Evolutionary conservation across 2,329 filamentous ascomycete genomes (phyloP), one percentile per base, ranked within the genome.

Genomic region (Hirsutella minnesotensis): DNA sequence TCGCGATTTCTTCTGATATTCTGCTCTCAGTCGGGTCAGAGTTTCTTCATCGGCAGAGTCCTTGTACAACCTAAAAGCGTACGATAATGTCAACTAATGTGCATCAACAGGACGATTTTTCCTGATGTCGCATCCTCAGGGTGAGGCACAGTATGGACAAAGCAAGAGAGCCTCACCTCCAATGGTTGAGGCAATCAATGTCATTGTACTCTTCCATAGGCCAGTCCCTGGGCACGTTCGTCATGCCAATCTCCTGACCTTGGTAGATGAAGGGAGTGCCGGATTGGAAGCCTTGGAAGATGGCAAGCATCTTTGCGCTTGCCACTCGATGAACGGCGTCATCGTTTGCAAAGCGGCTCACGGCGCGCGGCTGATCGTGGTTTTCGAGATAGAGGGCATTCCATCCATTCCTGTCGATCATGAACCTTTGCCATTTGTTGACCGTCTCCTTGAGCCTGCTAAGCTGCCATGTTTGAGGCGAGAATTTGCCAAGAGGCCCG

Each of bases 211-310:
- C 75, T 3, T 75, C 65, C 41, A 83, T 75, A 1, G 62, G 61
- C 77, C 81, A 83, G 4, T 69, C 65, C 9, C 60, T 59, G 2
- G 80, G 79, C 18, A 81, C 67, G 51, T 83, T 83, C 29, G 70
- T 65, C 73, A 82, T 81, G 16, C 77, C 80, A 29, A 83, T 66
- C 58, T 84, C 80, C 54, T 84, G 77, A 12, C 80, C 80, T 56
- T 83, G 79, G 54, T 81, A 83, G n/a, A 83, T 61, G 52, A 80
- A 83, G 0, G 78, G 66, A 0, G 80, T 82, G 15, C 79, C 80
- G 2, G 73, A 68, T 48, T 80, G 73, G 40, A 77, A 64, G 3
- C 65, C 67, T 45, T 78, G 65, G 47, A 79, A 68, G 9, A 73
- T 64, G 18, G 77, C 71, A 15, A 83, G 61, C 59, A 81, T 69